Percentiles rank a stretch among this genome's conserved stretches.
phyloP scores from a whole-genome alignment of 1,139 yeast genomes.

The Saccharomyces pastorianus region DNA sequence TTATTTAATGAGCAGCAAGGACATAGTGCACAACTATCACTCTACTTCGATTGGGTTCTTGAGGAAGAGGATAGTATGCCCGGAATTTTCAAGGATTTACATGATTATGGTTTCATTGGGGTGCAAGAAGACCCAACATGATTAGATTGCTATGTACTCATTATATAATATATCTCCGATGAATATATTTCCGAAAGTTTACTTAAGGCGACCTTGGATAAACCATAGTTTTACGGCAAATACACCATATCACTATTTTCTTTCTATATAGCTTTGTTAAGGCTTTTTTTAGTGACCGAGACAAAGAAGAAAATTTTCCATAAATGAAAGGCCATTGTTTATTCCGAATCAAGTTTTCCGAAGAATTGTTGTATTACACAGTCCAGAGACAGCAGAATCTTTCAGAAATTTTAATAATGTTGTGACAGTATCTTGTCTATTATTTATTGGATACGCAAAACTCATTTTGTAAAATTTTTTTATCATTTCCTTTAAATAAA shows the following conservation, averaged over 20 bases:
- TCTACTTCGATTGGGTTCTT: conserved; percentile 51
- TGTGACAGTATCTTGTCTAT: no score
- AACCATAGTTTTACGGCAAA: background rate
- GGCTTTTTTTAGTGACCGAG: background rate
- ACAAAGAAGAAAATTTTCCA: no score
- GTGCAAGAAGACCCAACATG: conserved; percentile 77
- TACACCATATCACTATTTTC: background rate
- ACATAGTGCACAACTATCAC: conserved; percentile 77
- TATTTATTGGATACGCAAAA: no score
- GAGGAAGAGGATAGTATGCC: conserved; percentile 53
- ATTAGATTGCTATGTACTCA: conserved; percentile 77
- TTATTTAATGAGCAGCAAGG: no score
- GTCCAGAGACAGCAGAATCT: no score
- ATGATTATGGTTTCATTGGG: conserved; percentile 62
- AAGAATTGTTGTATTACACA: no score
- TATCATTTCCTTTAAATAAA: no score
- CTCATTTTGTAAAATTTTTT: no score
- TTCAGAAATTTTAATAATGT: no score
- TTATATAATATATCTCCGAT: conserved; percentile 72
- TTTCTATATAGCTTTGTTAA: background rate
- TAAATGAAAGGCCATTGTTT: no score
- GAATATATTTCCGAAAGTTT: conserved; percentile 41
- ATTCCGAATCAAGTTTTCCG: no score
- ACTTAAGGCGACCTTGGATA: conserved; percentile 38
- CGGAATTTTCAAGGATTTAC: conserved; percentile 42